Evolutionary conservation across 73 alveolate genomes (phyloP).

Genomic region (Breviolum minutum): DNA sequence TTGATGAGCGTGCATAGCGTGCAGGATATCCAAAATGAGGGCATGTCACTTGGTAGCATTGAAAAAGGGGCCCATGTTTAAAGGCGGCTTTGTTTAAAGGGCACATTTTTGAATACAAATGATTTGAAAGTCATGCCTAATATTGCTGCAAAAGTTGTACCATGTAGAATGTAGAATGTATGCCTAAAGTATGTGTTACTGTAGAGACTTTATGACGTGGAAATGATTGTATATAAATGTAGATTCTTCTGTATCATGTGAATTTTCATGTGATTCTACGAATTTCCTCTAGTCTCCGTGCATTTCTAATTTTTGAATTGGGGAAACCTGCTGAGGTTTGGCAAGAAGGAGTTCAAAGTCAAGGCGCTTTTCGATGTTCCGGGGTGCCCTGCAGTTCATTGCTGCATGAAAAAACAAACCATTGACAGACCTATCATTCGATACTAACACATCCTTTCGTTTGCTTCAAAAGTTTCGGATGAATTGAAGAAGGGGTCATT

Average conservation of each 20-base stretch:
- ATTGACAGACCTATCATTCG: not conserved
- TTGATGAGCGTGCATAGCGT: constrained; percentile 78
- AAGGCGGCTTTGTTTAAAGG: not conserved
- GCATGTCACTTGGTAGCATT: not conserved
- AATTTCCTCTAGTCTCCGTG: too few relatives aligned
- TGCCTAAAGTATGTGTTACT: too few relatives aligned
- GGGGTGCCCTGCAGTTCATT: not conserved
- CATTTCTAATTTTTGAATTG: too few relatives aligned
- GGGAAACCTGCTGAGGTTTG: constrained; percentile 24
- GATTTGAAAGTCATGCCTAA: not conserved
- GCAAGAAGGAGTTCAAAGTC: constrained; percentile 88
- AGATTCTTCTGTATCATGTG: too few relatives aligned
- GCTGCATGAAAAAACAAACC: not conserved
- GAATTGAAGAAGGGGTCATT: too few relatives aligned
- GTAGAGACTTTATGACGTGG: too few relatives aligned
- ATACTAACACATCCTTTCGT: not conserved
- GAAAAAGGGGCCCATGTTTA: too few relatives aligned
- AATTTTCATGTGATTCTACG: too few relatives aligned
- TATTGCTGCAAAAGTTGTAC: not conserved
- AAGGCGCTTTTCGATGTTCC: constrained; percentile 45
- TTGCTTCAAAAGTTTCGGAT: not conserved
- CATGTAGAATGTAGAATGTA: too few relatives aligned
- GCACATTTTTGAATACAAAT: not conserved
- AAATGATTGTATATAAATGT: too few relatives aligned
- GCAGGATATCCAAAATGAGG: constrained; percentile 86